These are phyloP conservation scores for Ogataea thermomethanolica DNA, from an alignment of 805 yeast genomes.

Conservation along the genomic window DNA sequence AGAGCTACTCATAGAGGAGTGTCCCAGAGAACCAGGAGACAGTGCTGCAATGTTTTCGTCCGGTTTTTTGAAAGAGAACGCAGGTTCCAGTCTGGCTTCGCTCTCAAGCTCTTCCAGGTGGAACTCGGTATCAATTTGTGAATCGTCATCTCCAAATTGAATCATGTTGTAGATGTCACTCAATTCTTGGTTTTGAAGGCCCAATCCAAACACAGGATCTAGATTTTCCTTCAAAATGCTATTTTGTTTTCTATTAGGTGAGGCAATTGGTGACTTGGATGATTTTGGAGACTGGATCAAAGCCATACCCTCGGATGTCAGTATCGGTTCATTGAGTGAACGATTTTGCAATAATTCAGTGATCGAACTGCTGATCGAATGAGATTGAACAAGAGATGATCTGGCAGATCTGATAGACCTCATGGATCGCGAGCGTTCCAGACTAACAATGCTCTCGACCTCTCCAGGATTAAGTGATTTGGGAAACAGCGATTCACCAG, in stretches of 20 bases:
- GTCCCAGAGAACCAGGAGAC: background rate
- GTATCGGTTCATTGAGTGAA: constrained; percentile 17
- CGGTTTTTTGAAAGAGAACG: background rate
- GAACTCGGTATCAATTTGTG: constrained; percentile 26
- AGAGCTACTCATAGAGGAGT: background rate
- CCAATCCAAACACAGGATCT: constrained; percentile 8
- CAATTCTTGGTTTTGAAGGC: constrained; percentile 18
- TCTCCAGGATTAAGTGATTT: constrained; percentile 63
- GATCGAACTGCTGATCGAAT: constrained; percentile 25
- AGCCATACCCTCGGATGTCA: constrained; percentile 42
- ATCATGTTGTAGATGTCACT: constrained; percentile 31
- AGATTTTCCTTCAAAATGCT: constrained; percentile 9
- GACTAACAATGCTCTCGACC: constrained; percentile 67
- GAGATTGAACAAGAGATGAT: constrained; percentile 15
- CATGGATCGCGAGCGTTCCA: constrained; percentile 63
- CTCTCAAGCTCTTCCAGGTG: constrained; percentile 14
- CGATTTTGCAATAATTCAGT: constrained; percentile 23
- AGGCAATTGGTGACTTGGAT: constrained; percentile 18
- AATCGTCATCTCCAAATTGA: constrained; percentile 26
- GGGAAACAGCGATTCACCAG: constrained; percentile 67
- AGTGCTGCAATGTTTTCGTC: background rate
- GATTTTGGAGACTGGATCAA: constrained; percentile 32
- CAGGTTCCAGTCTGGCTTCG: constrained; percentile 2
- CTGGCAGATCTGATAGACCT: constrained; percentile 50
- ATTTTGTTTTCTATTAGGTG: constrained; percentile 6